Base-by-base conservation (phyloP, 805 yeast species). In the Wickerhamiella sergipiensis region DNA sequence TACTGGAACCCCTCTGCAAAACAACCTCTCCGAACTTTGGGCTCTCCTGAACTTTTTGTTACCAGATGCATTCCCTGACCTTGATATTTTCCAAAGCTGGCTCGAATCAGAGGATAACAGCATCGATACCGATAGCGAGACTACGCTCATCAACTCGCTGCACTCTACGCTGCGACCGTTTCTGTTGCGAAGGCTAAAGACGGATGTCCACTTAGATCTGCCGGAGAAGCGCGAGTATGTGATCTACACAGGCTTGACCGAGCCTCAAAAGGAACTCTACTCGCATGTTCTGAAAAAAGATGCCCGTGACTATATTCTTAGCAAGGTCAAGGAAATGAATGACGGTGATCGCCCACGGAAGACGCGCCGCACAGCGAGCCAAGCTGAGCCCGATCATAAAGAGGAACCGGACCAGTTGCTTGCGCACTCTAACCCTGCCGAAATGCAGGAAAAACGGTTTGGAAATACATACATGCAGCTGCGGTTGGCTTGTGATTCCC, bases 1-100 rank as follows among this genome's bases (percentile, higher is more conserved):
- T 13, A 90, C 98, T 0, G 98, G 98, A n/a, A 90, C 98, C 0
- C 97, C 98, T 0, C 70, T 90, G 49, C 98, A 90, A 64, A 90
- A 90, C 64, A 90, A 89, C 61, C 69, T 90, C 52, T 77, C 83
- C 49, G 97, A 92, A 66, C 68, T 92, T 39, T 90, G 97, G 97
- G 83, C 96, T 0, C 69, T 92, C 52, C 71, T 90, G 50, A 92
- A 92, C 63, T 90, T 90, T 62, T 82, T 92, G 36, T 70, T 90
- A 48, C 98, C 98, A 0, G 96, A 88, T 59, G 84, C 92, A 26
- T 90, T 90, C 64, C 85, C 85, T 43, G 97, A 90, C 65, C 75
- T 89, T 53, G 90, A 82, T 48, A 73, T 88, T 43, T 90, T 90
- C 62, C 94, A 90, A 64, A 83, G 81, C 61, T 90, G 97, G 97